These are phyloP conservation scores for Aspergillus hancockii DNA, from an alignment of 495 filamentous ascomycete species.

Conservation along the genomic window DNA sequence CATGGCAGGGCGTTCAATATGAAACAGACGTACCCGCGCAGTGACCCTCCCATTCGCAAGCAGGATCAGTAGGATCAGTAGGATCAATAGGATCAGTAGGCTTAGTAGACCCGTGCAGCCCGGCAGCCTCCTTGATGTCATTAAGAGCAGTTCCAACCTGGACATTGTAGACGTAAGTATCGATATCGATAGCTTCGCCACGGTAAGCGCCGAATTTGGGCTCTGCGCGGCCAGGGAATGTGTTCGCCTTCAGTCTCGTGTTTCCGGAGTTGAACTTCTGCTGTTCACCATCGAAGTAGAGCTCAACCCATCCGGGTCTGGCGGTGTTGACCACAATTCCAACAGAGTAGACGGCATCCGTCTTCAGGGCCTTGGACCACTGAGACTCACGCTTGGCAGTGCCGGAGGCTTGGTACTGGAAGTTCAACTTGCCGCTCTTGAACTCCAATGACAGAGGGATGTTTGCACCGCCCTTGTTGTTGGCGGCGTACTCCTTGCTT, in stretches of 20 bases:
- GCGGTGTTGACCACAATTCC: constrained; percentile 17
- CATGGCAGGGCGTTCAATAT: too few species aligned
- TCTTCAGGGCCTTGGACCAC: constrained; percentile 8
- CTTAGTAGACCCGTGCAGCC: not conserved
- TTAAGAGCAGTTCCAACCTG: constrained; percentile 14
- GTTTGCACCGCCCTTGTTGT: constrained; percentile 11
- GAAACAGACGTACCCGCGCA: constrained; percentile 19
- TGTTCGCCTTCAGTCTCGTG: constrained; percentile 8
- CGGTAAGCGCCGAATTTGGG: constrained; percentile 21
- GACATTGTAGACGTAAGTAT: constrained; percentile 15
- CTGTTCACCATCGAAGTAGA: constrained; percentile 18
- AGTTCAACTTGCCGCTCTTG: constrained; percentile 10
- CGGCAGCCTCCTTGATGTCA: constrained; percentile 14
- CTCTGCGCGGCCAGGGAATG: constrained; percentile 9
- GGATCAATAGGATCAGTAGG: not conserved
- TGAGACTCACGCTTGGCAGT: constrained; percentile 9
- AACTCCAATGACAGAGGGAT: constrained; percentile 17
- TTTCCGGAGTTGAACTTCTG: constrained; percentile 9
- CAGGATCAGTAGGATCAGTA: not conserved
- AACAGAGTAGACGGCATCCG: constrained; percentile 11
- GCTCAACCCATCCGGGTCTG: constrained; percentile 16
- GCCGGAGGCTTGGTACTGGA: constrained; percentile 12
- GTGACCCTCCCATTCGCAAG: constrained; percentile 26
- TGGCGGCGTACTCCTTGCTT: constrained; percentile 13
- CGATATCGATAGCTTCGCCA: constrained; percentile 12